phyloP scores from a whole-genome alignment of 768 basidiomycete species.

The Rhodotorula sphaerocarpa region DNA sequence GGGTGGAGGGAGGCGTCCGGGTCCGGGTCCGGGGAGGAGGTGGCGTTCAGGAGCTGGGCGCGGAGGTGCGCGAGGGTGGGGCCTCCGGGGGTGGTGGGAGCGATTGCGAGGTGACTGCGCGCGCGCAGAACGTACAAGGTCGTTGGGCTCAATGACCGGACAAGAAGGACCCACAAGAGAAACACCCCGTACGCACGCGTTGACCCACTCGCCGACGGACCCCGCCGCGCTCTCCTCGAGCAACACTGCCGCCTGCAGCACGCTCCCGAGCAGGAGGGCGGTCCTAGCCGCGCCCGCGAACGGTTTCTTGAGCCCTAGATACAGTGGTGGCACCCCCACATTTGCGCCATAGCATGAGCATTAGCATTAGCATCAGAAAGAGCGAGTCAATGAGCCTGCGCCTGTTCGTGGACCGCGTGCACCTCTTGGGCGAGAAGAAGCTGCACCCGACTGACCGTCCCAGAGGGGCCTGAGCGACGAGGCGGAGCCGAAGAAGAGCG shows the following conservation, averaged over 20 bases:
- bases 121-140: too few species aligned
- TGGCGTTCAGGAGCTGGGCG: neutral
- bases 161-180: too few species aligned
- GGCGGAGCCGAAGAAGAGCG: neutral
- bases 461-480: neutral
- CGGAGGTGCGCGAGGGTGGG: neutral
- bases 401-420: neutral
- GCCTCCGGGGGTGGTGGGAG: neutral
- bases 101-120: too few species aligned
- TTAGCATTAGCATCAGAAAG: neutral
- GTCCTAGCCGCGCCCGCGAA: neutral
- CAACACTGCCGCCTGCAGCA: neutral
- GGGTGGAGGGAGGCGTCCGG: neutral
- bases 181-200: neutral
- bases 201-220: neutral
- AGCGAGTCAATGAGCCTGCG: rapidly evolving
- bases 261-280: neutral
- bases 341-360: too few species aligned
- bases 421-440: too few species aligned
- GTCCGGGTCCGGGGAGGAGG: neutral
- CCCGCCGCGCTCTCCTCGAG: neutral
- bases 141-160: too few species aligned
- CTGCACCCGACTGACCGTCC: neutral
- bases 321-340: too few species aligned
- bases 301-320: too few species aligned